Conservation (phyloP, 192 early-diverging fungal species). For the Umbelopsis vinacea region DNA sequence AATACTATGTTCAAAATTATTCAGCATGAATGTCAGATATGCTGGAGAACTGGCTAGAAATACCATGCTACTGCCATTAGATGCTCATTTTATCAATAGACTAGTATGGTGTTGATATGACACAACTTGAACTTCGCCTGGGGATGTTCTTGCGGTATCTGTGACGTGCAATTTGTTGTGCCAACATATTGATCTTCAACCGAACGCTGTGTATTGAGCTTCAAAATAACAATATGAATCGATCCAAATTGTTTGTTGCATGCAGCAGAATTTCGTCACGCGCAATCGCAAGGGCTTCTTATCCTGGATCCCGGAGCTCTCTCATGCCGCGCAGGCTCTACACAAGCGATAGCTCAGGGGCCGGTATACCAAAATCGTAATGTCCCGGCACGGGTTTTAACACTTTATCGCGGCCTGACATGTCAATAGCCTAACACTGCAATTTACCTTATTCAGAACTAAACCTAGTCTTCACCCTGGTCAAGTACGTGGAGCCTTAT, state of each 20-base stretch:
- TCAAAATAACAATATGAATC: background rate
- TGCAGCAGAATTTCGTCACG: background rate
- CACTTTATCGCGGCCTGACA: background rate
- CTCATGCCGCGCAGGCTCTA: background rate
- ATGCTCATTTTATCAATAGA: no score
- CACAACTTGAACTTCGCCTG: no score
- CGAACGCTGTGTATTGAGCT: background rate
- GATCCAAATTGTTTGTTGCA: background rate
- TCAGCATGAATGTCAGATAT: background rate
- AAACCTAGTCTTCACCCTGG: background rate
- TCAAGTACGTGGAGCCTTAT: slow-evolving; percentile 46
- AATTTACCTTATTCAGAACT: background rate
- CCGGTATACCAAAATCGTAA: background rate
- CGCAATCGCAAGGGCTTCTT: background rate
- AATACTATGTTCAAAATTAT: background rate
- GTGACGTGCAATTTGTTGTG: slow-evolving; percentile 3
- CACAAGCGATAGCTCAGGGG: background rate
- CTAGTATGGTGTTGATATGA: no score
- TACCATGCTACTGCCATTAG: no score
- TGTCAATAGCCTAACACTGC: background rate
- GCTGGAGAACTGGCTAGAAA: no score
- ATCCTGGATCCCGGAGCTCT: background rate
- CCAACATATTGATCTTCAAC: background rate
- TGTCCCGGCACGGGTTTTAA: background rate
- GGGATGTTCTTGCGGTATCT: background rate